phyloP scores from a whole-genome alignment of 1,139 yeast genomes.

The Geotrichum aggregatum region DNA sequence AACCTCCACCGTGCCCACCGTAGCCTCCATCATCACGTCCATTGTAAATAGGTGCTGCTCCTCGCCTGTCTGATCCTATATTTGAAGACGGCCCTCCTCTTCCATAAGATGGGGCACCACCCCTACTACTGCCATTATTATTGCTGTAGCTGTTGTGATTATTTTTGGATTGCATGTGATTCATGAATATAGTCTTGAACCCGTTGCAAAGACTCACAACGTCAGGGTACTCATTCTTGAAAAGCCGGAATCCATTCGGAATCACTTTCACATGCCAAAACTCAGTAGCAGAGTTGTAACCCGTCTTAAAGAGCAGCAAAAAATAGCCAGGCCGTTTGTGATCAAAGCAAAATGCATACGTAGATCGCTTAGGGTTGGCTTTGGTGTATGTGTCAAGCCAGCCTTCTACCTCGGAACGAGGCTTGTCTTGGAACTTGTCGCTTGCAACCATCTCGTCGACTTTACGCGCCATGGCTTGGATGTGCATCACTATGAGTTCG shows the following conservation, averaged over 20 bases:
- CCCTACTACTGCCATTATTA: neutral
- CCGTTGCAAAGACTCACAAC: conserved; percentile 89
- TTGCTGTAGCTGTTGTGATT: neutral
- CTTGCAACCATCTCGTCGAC: conserved; percentile 80
- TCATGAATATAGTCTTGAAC: conserved; percentile 56
- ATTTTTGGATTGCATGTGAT: conserved; percentile 18
- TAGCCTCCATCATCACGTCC: conserved; percentile 2
- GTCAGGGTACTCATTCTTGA: conserved; percentile 77
- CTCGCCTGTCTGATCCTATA: neutral
- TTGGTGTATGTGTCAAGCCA: conserved; percentile 87
- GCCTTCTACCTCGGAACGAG: conserved; percentile 72
- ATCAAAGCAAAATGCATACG: conserved; percentile 87
- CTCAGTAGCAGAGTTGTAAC: conserved; percentile 64
- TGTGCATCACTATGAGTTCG: conserved; percentile 84
- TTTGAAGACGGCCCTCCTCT: neutral
- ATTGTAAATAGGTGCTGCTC: conserved; percentile 8
- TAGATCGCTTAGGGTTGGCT: conserved; percentile 87
- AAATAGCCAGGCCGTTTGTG: conserved; percentile 93
- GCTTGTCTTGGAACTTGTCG: conserved; percentile 85
- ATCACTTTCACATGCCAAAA: conserved; percentile 90
- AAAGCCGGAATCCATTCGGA: conserved; percentile 78
- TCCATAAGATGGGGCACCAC: neutral
- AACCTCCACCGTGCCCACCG: conserved; percentile 2
- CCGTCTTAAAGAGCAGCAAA: conserved; percentile 74
- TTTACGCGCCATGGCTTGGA: conserved; percentile 78